Conservation (phyloP, 139 green algal genomes). For the Limnomonas spitsbergensis region DNA sequence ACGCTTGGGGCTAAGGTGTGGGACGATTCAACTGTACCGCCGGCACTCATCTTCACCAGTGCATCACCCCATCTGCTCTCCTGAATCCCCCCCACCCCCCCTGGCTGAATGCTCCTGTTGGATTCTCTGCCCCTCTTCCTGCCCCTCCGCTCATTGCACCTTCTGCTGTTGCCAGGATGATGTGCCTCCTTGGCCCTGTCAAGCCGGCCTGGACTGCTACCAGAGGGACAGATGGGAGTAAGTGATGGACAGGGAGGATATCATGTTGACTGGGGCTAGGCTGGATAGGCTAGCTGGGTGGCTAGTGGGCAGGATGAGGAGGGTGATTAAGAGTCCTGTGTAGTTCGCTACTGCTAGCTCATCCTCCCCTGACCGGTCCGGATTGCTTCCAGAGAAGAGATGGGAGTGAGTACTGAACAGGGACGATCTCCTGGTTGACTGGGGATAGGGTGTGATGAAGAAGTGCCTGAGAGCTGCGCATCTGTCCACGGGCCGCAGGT, state of each 20-base stretch:
- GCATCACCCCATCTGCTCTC: neutral
- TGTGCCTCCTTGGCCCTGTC: neutral
- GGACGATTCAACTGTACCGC: neutral
- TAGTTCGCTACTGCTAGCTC: no score
- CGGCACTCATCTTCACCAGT: neutral
- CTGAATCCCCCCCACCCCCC: neutral
- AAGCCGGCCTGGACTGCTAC: slow-evolving; percentile 13
- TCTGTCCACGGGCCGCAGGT: neutral
- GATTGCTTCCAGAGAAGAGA: neutral
- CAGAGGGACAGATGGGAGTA: slow-evolving; percentile 16
- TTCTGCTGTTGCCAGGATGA: slow-evolving; percentile 16
- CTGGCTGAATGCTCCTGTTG: neutral
- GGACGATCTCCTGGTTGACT: no score
- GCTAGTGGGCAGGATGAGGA: neutral
- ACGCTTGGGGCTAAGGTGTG: neutral
- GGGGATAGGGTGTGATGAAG: no score
- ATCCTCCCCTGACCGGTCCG: no score
- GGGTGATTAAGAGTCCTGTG: no score
- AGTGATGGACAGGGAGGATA: neutral
- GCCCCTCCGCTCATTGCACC: neutral
- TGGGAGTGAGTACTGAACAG: no score
- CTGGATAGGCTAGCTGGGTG: neutral
- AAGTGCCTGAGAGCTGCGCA: no score
- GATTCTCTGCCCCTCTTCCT: neutral
- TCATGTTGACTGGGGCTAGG: neutral